Evolutionary conservation across 2,329 filamentous ascomycete genomes (phyloP), one percentile per base, ranked within the genome.

Genomic region (Aspergillus ochraceoroseus): DNA sequence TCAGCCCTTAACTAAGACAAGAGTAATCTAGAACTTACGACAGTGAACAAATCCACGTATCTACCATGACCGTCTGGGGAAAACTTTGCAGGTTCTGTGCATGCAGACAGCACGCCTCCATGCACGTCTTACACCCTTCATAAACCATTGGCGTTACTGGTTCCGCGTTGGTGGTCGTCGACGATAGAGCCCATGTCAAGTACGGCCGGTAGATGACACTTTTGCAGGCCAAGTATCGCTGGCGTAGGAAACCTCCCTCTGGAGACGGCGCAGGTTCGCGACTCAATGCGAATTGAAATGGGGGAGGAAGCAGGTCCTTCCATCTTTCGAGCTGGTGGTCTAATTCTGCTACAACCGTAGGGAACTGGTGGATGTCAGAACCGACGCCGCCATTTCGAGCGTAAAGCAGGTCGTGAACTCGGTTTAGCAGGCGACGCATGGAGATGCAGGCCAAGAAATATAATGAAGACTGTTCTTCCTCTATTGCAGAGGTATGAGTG

Each of bases 391-490:
- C 68, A 13, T 64, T 65, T 4, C 64, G 57, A 0, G 71, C 70
- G 39, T 76, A 76, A 0, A 76, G 62, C 0, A 76, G 59, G 25
- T 55, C 41, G 25, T 55, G 53, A 5, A 51, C 53, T 12, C 53
- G 51, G 29, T 55, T 55, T 13, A 55, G 48, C 2, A 55, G 46
- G 4, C 53, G 51, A 19, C 53, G 51, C 43, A 55, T 53, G 5
- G 53, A 74, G 19, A 76, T 74, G 23, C 72, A 76, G 1, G 73
- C 73, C 2, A 76, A 59, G 34, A 76, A 74, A 49, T 76, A 76
- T 0, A 76, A 62, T 0, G 72, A 71, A 0, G 72, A 73, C 22
- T 71, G 63, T 46, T 76, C 70, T 37, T 70, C 66, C 2, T 68
- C 62, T 0, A 50, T 42, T 0, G 58, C 44, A 1, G 58, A 59